A percentile compares a stretch with the other conserved stretches of the same genome.
Evolutionary conservation across 2,329 filamentous ascomycete species (phyloP).

Genomic region (Verticillium tricorpus): DNA sequence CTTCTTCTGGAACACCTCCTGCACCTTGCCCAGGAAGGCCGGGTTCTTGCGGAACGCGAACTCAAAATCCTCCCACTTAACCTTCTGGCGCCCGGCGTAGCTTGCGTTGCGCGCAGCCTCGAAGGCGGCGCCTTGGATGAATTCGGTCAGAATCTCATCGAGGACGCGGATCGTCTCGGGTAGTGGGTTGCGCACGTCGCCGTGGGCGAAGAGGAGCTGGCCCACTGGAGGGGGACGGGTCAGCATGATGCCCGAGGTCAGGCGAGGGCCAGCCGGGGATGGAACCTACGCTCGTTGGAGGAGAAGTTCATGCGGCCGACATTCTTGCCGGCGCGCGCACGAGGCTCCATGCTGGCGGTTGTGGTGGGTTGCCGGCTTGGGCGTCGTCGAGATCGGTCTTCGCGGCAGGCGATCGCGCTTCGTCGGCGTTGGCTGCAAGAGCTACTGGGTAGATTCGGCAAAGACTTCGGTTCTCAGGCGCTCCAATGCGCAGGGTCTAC

Average conservation of each 20-base stretch:
- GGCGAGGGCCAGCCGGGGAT: neutral
- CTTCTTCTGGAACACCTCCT: conserved; percentile 85
- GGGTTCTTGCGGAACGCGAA: conserved; percentile 87
- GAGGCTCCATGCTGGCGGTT: conserved; percentile 62
- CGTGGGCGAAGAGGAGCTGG: conserved; percentile 73
- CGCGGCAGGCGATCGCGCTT: neutral
- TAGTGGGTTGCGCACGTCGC: conserved; percentile 73
- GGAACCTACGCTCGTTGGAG: conserved; percentile 60
- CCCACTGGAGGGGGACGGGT: conserved; percentile 45
- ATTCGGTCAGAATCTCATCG: conserved; percentile 95
- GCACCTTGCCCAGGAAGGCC: conserved; percentile 79
- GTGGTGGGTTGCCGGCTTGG: neutral
- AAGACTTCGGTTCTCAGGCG: neutral
- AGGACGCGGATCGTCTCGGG: conserved; percentile 80
- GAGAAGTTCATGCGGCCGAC: conserved; percentile 80
- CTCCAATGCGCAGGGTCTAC: neutral
- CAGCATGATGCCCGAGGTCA: neutral
- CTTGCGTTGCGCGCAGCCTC: conserved; percentile 81
- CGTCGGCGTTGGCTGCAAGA: neutral
- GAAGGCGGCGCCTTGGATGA: conserved; percentile 90
- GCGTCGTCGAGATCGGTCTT: neutral
- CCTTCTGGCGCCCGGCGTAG: conserved; percentile 86
- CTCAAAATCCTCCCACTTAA: conserved; percentile 97
- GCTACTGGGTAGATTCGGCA: neutral
- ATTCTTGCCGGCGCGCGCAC: conserved; percentile 73